A percentile compares a stretch with the other conserved stretches of the same genome.
Conservation (phyloP, 805 yeast genomes). For the Yarrowia hollandica region DNA sequence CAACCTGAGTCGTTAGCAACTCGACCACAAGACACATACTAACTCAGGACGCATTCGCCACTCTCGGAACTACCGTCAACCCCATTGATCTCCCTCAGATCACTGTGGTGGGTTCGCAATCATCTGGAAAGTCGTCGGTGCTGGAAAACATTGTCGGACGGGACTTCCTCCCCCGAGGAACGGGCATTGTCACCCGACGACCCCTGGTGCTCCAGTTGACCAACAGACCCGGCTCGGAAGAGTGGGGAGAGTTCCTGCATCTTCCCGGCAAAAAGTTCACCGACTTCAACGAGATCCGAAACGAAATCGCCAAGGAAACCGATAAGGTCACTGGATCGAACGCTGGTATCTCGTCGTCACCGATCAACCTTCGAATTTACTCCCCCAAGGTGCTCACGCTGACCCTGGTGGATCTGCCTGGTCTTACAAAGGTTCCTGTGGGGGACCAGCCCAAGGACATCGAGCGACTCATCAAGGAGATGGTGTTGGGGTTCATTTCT, state of each 20-base stretch:
- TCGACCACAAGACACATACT: slow-evolving; percentile 40
- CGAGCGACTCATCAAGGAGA: slow-evolving; percentile 88
- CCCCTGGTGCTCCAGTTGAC: slow-evolving; percentile 79
- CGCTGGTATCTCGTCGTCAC: slow-evolving; percentile 86
- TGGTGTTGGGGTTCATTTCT: slow-evolving; percentile 88
- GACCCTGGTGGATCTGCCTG: slow-evolving; percentile 95
- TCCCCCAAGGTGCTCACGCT: slow-evolving; percentile 94
- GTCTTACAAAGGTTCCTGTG: slow-evolving; percentile 96
- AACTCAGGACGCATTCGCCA: slow-evolving; percentile 77
- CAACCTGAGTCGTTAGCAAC: no score
- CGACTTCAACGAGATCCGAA: slow-evolving; percentile 85
- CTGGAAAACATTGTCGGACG: slow-evolving; percentile 88
- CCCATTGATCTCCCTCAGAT: slow-evolving; percentile 86
- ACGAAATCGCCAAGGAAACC: slow-evolving; percentile 88
- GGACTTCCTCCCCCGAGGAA: slow-evolving; percentile 85
- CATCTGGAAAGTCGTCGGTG: slow-evolving; percentile 86
- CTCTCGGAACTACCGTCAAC: slow-evolving; percentile 83
- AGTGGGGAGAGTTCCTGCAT: slow-evolving; percentile 98
- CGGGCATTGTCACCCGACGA: slow-evolving; percentile 89
- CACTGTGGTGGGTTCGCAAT: slow-evolving; percentile 89
- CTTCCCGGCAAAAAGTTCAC: slow-evolving; percentile 83
- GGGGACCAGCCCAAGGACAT: slow-evolving; percentile 99
- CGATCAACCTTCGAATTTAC: slow-evolving; percentile 88
- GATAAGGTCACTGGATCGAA: slow-evolving; percentile 71
- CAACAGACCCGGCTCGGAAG: slow-evolving; percentile 50